phyloP scores from a whole-genome alignment of 768 basidiomycete species.

The Russula foetens region DNA sequence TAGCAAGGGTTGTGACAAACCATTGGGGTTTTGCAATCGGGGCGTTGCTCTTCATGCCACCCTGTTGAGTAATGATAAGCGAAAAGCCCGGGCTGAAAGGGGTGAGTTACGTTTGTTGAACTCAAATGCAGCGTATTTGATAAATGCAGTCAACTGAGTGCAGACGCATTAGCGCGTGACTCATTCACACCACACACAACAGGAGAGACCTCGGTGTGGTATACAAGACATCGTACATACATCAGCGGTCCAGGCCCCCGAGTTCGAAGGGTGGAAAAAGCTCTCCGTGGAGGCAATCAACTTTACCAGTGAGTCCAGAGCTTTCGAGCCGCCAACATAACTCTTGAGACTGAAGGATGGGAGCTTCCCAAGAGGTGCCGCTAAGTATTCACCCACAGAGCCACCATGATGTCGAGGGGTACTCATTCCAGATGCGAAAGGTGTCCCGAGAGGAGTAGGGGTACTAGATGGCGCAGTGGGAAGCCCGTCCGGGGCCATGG shows the following conservation, averaged over 20 bases:
- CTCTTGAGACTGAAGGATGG: slow-evolving; percentile 35
- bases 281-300: slow-evolving; percentile 82
- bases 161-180: slow-evolving; percentile 6
- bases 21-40: slow-evolving; percentile 73
- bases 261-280: slow-evolving; percentile 88
- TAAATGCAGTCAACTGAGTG: slow-evolving; percentile 67
- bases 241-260: slow-evolving; percentile 74
- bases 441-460: slow-evolving; percentile 70
- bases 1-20: slow-evolving; percentile 27
- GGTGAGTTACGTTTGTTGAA: slow-evolving; percentile 63
- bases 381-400: slow-evolving; percentile 47
- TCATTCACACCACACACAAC: neutral
- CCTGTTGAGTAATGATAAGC: slow-evolving; percentile 31
- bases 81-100: neutral
- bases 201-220: neutral
- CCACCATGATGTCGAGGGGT: slow-evolving; percentile 45
- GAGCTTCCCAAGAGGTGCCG: slow-evolving; percentile 48
- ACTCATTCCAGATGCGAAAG: slow-evolving; percentile 51
- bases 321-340: slow-evolving; percentile 77
- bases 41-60: slow-evolving; percentile 70
- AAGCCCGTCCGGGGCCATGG: slow-evolving; percentile 64
- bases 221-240: slow-evolving; percentile 33
- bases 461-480: slow-evolving; percentile 51
- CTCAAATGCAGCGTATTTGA: slow-evolving; percentile 75
- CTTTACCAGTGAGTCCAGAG: slow-evolving; percentile 77